Conservation (phyloP, 1,284 basidiomycete species). For the Schizophyllum commune region DNA sequence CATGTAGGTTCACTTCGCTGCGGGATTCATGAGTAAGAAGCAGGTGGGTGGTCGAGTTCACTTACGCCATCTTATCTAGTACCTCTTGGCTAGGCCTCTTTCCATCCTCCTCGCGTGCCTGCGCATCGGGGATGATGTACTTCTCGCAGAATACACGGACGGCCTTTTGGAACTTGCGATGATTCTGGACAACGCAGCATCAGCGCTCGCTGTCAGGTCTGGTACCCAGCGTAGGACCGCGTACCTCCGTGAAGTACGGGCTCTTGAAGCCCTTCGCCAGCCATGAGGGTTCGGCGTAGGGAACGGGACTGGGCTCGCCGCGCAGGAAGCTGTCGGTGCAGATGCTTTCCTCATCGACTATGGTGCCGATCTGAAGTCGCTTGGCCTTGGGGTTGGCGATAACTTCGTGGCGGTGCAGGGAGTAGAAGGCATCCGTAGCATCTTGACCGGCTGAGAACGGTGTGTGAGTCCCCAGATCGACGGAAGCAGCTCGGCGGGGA, state of each 20-base stretch:
- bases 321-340: slow-evolving; percentile 27
- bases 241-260: slow-evolving; percentile 59
- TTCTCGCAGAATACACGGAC: slow-evolving; percentile 50
- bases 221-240: background rate
- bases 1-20: slow-evolving; percentile 16
- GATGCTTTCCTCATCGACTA: slow-evolving; percentile 31
- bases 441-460: slow-evolving; percentile 46
- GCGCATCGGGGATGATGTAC: slow-evolving; percentile 52
- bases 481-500: background rate
- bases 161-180: slow-evolving; percentile 55
- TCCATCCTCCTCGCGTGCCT: slow-evolving; percentile 61
- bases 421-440: slow-evolving; percentile 65
- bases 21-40: background rate
- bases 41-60: background rate
- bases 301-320: slow-evolving; percentile 49
- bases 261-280: slow-evolving; percentile 49
- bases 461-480: slow-evolving; percentile 8
- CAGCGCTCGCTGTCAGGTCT: background rate
- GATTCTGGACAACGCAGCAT: slow-evolving; percentile 25
- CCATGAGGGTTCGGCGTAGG: slow-evolving; percentile 69
- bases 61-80: slow-evolving; percentile 53
- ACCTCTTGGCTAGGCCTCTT: slow-evolving; percentile 58
- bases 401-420: slow-evolving; percentile 61
- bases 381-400: slow-evolving; percentile 43
- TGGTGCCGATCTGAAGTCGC: slow-evolving; percentile 39